Evolutionary conservation across 1,284 basidiomycete species (phyloP).

Genomic region (Jaminaea rosea): DNA sequence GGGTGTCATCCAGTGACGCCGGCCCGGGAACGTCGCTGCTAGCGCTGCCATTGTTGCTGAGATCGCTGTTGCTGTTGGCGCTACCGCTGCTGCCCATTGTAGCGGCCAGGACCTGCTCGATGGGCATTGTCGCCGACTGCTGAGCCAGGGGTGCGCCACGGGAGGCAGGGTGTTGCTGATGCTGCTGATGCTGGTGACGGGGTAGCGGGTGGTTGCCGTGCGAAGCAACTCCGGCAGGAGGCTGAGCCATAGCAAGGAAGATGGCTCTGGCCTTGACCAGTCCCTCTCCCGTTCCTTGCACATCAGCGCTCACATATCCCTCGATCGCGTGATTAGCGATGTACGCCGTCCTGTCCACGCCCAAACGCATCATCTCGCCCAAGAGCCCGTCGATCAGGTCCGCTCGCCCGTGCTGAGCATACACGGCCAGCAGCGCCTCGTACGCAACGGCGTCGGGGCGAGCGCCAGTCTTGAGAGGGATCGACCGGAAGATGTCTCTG

Average conservation of each 20-base stretch:
- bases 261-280: constrained; percentile 48
- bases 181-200: too few species aligned
- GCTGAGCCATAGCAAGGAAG: constrained; percentile 82
- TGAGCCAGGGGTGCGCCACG: background rate
- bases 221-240: constrained; percentile 75
- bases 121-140: background rate
- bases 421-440: constrained; percentile 80
- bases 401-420: constrained; percentile 67
- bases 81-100: too few species aligned
- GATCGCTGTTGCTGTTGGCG: background rate
- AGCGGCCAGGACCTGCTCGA: constrained; percentile 4
- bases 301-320: constrained; percentile 53
- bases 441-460: constrained; percentile 73
- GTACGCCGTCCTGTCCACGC: constrained; percentile 86
- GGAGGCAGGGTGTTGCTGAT: constrained; percentile 49
- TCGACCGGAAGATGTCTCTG: constrained; percentile 67
- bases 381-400: constrained; percentile 70
- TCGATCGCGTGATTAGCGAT: constrained; percentile 87
- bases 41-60: background rate
- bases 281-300: constrained; percentile 63
- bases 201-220: constrained; percentile 68
- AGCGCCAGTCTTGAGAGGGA: constrained; percentile 51
- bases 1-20: background rate
- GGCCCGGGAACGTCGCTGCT: background rate
- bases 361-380: constrained; percentile 57